Evolutionary conservation across 345 rosid species (phyloP), one percentile per base, ranked within the genome.

Genomic region (Acer negundo): DNA sequence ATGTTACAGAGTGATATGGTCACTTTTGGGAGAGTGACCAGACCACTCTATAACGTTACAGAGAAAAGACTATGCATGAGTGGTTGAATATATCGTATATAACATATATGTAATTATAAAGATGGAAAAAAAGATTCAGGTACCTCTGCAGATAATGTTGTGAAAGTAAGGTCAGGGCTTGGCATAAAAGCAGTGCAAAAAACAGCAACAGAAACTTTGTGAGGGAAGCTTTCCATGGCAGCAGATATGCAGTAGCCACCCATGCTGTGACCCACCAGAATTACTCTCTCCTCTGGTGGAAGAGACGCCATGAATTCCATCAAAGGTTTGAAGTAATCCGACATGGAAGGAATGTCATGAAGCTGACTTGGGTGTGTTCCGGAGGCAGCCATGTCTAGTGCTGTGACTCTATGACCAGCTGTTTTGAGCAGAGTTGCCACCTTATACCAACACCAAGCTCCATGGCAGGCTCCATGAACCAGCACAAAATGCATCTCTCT

Each of bases 151-250:
- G 16, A 5, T 28, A 79, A 6, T 74, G 79, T 42, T 8, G 62
- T 3, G 0, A 51, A 77, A 56, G 79, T 78, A 12, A 84, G 82
- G 3, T 86, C 79, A 61, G 85, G 86, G 22, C 81, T 81, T 4
- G 83, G 83, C 85, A 83, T 80, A 10, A 53, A 10, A 71, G 83
- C 86, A 19, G 86, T 1, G 2, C 77, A 78, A 67, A 84, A 85
- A 11, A 79, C 84, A 0, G 73, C 87, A 65, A 73, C 81, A 2
- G 75, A 62, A 35, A 84, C 61, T 78, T 82, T 87, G 72, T 82
- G 49, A 2, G 87, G 89, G 75, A 80, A 87, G 71, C 69, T 83
- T 55, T 84, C 90, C 88, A 85, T 80, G 46, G 86, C 87, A 64
- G 56, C 72, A 67, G 87, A 80, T 55, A 80, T 49, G 68, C 67